Evolutionary conservation across 2,329 filamentous ascomycete species (phyloP).

Genomic region (Colletotrichum tofieldiae): DNA sequence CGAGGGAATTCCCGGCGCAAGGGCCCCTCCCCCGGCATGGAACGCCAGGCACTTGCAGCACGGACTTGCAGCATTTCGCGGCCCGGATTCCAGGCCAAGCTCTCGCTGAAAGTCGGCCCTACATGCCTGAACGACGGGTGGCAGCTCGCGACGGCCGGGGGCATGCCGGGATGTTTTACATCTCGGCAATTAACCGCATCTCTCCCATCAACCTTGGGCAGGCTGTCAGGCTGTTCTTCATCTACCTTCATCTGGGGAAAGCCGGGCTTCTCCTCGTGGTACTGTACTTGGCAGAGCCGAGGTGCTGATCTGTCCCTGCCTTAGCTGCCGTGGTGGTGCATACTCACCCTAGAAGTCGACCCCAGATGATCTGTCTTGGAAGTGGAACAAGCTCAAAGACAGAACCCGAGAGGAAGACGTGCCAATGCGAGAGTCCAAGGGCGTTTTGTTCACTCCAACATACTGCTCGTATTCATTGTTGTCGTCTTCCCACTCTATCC

Average conservation of each 20-base stretch:
- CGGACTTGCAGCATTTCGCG: not conserved
- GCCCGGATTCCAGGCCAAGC: not conserved
- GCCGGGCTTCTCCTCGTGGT: not conserved
- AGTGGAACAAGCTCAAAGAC: not conserved
- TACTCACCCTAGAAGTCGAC: not conserved
- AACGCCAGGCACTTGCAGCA: constrained; percentile 7
- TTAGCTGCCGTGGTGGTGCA: not conserved
- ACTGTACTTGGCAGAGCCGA: not conserved
- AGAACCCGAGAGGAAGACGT: not conserved
- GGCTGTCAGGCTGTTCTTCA: not conserved
- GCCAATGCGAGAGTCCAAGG: not conserved
- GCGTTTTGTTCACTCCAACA: not conserved
- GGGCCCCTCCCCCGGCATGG: constrained; percentile 5
- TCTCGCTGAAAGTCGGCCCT: not conserved
- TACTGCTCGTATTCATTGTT: not conserved
- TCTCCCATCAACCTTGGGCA: not conserved
- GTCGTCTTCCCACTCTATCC: not conserved
- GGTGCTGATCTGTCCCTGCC: not conserved
- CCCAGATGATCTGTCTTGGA: constrained; percentile 5
- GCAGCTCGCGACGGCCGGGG: not conserved
- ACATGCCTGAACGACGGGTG: not conserved
- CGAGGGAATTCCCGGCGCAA: constrained; percentile 39
- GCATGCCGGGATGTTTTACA: not conserved
- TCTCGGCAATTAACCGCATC: not conserved
- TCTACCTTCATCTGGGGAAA: not conserved